Percentiles rank a stretch among this genome's conserved stretches.
Evolutionary conservation across 2,329 filamentous ascomycete species (phyloP).

Genomic region (Calonectria naviculata): DNA sequence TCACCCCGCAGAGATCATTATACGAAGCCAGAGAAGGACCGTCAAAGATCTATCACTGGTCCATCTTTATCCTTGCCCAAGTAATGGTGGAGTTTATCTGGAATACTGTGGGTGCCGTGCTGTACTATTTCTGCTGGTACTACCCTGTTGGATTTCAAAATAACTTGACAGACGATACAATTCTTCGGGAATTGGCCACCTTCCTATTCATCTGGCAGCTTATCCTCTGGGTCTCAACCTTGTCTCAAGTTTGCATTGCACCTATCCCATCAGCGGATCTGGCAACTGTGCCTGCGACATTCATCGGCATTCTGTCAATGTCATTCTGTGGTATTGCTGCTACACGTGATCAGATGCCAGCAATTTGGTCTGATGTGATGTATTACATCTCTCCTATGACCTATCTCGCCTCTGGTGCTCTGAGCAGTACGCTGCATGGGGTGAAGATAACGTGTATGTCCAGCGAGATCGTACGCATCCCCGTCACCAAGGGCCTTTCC

Average conservation of each 20-base stretch:
- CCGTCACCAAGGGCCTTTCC: slow-evolving; percentile 65
- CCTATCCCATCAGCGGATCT: slow-evolving; percentile 63
- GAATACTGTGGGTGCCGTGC: slow-evolving; percentile 77
- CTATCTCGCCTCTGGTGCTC: slow-evolving; percentile 79
- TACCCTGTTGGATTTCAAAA: slow-evolving; percentile 81
- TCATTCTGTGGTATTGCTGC: slow-evolving; percentile 48
- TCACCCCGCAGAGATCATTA: slow-evolving; percentile 80
- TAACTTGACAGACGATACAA: slow-evolving; percentile 68
- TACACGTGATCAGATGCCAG: slow-evolving; percentile 62
- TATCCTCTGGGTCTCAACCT: slow-evolving; percentile 82
- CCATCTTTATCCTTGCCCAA: slow-evolving; percentile 83
- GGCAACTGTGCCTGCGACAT: slow-evolving; percentile 74
- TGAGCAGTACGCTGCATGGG: slow-evolving; percentile 76
- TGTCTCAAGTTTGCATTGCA: slow-evolving; percentile 76
- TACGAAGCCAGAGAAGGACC: slow-evolving; percentile 88
- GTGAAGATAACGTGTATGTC: slow-evolving; percentile 71
- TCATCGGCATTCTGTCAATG: slow-evolving; percentile 70
- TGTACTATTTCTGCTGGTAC: slow-evolving; percentile 85
- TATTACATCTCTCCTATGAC: slow-evolving; percentile 85
- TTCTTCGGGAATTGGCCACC: slow-evolving; percentile 78
- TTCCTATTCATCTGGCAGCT: slow-evolving; percentile 80
- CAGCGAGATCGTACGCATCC: slow-evolving; percentile 76
- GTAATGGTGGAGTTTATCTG: slow-evolving; percentile 89
- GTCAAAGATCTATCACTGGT: slow-evolving; percentile 86
- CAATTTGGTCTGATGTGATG: slow-evolving; percentile 50